These are phyloP conservation scores for Thinopyrum obtusiflorum DNA, from an alignment of 202 grass and related monocot species.

Conservation along the genomic window DNA sequence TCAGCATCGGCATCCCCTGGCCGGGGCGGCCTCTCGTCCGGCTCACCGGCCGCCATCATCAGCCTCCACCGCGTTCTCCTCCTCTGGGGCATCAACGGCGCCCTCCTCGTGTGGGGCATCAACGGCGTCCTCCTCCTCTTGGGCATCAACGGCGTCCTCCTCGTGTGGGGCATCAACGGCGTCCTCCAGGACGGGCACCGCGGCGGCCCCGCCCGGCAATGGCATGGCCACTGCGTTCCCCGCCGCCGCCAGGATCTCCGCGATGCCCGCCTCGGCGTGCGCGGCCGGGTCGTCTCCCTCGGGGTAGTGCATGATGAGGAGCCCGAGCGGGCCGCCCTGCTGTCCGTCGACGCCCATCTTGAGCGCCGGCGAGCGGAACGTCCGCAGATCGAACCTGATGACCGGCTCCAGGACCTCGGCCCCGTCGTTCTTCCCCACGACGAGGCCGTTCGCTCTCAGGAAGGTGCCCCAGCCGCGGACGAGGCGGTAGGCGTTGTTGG, in stretches of 20 bases:
- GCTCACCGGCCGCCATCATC: no score
- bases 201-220: no score
- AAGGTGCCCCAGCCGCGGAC: background rate
- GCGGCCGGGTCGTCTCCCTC: background rate
- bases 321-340: background rate
- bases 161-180: no score
- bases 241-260: background rate
- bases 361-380: background rate
- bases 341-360: background rate
- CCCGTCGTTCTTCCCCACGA: background rate
- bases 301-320: conserved; percentile 14
- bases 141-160: no score
- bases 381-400: conserved; percentile 21
- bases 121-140: no score
- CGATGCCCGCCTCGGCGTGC: background rate
- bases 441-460: background rate
- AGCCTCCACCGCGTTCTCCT: no score
- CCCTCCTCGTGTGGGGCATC: no score
- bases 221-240: background rate
- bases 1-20: no score
- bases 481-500: background rate
- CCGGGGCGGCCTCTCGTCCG: no score
- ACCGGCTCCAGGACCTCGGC: background rate
- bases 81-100: no score
- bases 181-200: no score